Percentiles rank a stretch among this genome's conserved stretches.
Conservation (phyloP, 2,329 filamentous ascomycete species). For the Hypoxylon sp. region DNA sequence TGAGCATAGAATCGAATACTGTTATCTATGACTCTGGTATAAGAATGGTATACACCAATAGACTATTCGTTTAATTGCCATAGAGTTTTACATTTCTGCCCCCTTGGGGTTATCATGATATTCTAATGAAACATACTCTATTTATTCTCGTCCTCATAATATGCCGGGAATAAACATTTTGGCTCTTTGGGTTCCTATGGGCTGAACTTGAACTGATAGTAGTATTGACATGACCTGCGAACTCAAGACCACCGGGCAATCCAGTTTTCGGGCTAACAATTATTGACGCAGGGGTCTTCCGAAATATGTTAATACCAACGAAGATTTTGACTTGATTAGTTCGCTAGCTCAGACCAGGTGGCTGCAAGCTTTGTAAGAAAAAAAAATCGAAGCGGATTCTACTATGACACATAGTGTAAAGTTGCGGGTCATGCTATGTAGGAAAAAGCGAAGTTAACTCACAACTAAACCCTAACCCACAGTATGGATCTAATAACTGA, state of each 20-base stretch:
- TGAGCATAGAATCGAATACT: too few relatives aligned
- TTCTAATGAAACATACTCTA: background rate
- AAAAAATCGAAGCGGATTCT: constrained; percentile 13
- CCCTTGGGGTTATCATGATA: background rate
- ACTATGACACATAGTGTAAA: constrained; percentile 15
- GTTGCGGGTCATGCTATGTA: background rate
- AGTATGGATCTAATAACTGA: background rate
- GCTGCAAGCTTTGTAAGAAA: background rate
- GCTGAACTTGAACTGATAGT: too few relatives aligned
- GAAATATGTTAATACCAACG: background rate
- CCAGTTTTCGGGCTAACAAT: too few relatives aligned
- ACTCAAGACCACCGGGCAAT: too few relatives aligned
- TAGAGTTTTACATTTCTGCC: background rate
- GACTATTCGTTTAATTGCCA: background rate
- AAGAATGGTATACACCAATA: too few relatives aligned
- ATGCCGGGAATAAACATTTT: background rate
- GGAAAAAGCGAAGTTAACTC: background rate
- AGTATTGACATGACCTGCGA: too few relatives aligned
- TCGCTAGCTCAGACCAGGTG: background rate
- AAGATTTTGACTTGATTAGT: background rate
- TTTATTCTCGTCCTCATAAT: background rate
- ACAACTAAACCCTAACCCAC: background rate
- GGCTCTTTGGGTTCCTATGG: background rate
- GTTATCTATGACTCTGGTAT: too few relatives aligned
- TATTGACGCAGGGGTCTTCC: too few relatives aligned